Evolutionary conservation across 2,329 filamentous ascomycete species (phyloP), one percentile per base, ranked within the genome.

Genomic region (Aspergillus pseudoglaucus): DNA sequence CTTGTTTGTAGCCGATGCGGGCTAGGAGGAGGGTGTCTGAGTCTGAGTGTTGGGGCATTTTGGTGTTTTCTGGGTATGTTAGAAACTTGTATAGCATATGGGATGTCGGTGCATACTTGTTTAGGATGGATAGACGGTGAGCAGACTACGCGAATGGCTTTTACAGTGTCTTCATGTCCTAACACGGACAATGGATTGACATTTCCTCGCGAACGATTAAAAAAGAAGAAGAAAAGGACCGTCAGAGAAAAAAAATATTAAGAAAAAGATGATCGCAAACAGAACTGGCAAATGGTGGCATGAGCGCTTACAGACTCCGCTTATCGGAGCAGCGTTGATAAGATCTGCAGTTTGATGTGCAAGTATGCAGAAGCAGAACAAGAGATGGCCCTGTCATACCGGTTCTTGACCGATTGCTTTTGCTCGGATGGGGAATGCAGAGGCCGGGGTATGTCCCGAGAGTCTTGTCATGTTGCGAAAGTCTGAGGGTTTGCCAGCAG

Each of bases 1-100:
- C 80, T 81, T 83, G 81, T 55, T 75, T 79, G 60, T 84, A 84
- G 25, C 81, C 81, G 57, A 83, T 83, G 47, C 78, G 75, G 47
- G 78, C 78, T 17, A 84, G 69, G 23, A 83, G 64, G 33, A 77
- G 74, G 60, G 82, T 81, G 51, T 84, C 81, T 45, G 82, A 78
- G 56, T 83, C 73, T 33, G 73, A 64, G 49, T 79, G 77, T 6
- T 62, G 60, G 9, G 66, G 62, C 69, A 72, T 72, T 23, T 57
- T 33, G 37, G 8, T 17, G 17, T 6, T 14, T 39, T 12, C 37
- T 39, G 15, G 17, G 8, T 12, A 18, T 18, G 37, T 39, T 35
- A 17, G 33, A n/a, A n/a, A 9, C 15, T 35, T n/a, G 14, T n/a
- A 15, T 37, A 17, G 33, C 33, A 8, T 2, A 10, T 17, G 10